Evolutionary conservation across 352 stramenopile species (phyloP).

Genomic region (Phytophthora sansomeana): DNA sequence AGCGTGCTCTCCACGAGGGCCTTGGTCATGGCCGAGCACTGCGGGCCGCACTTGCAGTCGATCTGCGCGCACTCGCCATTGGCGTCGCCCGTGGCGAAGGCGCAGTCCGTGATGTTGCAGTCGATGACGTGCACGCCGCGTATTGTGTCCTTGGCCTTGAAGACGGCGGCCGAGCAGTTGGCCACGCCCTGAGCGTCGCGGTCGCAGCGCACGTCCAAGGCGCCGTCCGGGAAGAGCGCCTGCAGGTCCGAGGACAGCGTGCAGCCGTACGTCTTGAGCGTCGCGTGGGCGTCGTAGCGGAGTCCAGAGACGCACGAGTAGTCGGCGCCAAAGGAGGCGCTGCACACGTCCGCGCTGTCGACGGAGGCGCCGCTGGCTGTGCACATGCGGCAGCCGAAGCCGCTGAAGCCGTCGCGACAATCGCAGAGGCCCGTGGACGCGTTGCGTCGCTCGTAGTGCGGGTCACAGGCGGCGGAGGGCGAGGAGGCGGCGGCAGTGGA

Average conservation of each 20-base stretch:
- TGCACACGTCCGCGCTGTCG: conserved; percentile 35
- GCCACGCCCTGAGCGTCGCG: conserved; percentile 36
- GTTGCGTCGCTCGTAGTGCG: conserved; percentile 67
- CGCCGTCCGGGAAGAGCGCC: conserved; percentile 69
- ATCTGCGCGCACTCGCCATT: conserved; percentile 58
- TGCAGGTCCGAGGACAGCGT: conserved; percentile 60
- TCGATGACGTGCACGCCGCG: conserved; percentile 72
- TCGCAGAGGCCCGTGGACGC: conserved; percentile 60
- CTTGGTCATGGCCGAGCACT: conserved; percentile 72
- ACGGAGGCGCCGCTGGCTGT: conserved; percentile 12
- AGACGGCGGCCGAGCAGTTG: conserved; percentile 75
- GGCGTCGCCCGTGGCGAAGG: conserved; percentile 50
- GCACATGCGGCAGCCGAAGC: conserved; percentile 75
- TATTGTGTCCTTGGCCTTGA: conserved; percentile 59
- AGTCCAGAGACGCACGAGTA: conserved; percentile 60
- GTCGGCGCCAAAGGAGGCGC: conserved; percentile 41
- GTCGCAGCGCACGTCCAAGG: conserved; percentile 69
- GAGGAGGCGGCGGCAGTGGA: conserved; percentile 1
- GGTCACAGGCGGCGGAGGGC: conserved; percentile 44
- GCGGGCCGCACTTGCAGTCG: conserved; percentile 67
- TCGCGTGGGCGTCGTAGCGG: conserved; percentile 51
- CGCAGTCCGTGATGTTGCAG: conserved; percentile 65
- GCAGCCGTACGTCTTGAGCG: conserved; percentile 78
- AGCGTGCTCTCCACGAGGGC: conserved; percentile 68
- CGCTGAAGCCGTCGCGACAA: conserved; percentile 65